Evolutionary conservation across 257 asterid genomes (phyloP).

Genomic region (Solanum medicagineum): DNA sequence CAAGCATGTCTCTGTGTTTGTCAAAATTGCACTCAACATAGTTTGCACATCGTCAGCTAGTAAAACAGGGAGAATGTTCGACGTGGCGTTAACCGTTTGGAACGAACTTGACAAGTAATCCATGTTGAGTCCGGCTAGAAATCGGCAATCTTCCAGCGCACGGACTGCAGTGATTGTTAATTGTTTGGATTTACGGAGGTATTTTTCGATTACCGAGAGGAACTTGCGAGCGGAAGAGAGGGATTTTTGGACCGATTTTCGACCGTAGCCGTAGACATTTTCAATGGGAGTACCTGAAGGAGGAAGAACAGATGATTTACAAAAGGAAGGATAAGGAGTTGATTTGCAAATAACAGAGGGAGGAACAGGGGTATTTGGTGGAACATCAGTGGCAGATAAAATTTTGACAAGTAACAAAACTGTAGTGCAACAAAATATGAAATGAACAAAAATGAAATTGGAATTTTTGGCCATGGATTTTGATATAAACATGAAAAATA

Average conservation of each 20-base stretch:
- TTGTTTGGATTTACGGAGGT: constrained; percentile 13
- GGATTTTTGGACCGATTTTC: constrained; percentile 44
- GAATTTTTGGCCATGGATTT: not conserved
- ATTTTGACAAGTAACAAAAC: not conserved
- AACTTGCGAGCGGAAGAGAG: constrained; percentile 33
- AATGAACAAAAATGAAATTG: not conserved
- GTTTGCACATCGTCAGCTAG: constrained; percentile 58
- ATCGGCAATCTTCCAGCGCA: constrained; percentile 59
- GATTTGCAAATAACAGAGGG: constrained; percentile 12
- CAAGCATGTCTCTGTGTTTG: constrained; percentile 58
- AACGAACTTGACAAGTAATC: constrained; percentile 27
- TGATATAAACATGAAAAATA: not conserved
- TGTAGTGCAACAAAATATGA: not conserved
- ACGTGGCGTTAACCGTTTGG: constrained; percentile 15
- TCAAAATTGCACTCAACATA: constrained; percentile 52
- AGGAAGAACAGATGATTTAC: constrained; percentile 36
- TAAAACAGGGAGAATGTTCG: constrained; percentile 14
- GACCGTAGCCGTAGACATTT: constrained; percentile 46
- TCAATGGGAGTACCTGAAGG: not conserved
- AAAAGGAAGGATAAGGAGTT: constrained; percentile 17
- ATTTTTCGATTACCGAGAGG: constrained; percentile 25
- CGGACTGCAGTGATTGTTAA: constrained; percentile 36
- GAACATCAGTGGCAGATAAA: not conserved
- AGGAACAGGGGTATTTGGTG: not conserved
- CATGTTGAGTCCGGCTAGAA: constrained; percentile 41